Percentiles rank a stretch among this genome's conserved stretches.
Conservation (phyloP, 768 basidiomycete species). For the Xanthoconium purpureum region DNA sequence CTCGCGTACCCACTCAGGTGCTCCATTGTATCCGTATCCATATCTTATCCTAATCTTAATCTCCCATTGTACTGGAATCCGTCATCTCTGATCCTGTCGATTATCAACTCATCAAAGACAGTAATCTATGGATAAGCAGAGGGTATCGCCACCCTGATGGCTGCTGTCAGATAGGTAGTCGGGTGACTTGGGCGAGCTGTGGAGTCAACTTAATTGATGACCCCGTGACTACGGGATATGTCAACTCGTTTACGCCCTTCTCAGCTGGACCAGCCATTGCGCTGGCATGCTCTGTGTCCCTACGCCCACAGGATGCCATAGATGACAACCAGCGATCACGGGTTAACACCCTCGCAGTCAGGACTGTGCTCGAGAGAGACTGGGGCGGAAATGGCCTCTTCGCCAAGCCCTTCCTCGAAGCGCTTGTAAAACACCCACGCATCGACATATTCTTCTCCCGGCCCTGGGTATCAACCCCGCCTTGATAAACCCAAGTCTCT, state of each 20-base stretch:
- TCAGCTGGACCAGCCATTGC: background rate
- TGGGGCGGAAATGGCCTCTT: background rate
- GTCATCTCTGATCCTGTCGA: conserved; percentile 2
- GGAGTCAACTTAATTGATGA: background rate
- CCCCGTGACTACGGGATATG: background rate
- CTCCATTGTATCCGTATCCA: background rate
- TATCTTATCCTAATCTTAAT: too few species aligned
- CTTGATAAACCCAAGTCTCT: conserved; percentile 72
- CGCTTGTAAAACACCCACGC: conserved; percentile 83
- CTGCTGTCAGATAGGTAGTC: background rate
- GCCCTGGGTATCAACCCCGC: conserved; percentile 68
- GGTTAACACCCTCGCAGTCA: background rate
- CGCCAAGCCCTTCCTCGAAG: conserved; percentile 43
- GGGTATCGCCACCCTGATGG: too few species aligned
- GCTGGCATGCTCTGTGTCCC: background rate
- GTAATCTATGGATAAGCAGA: background rate
- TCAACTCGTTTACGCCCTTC: background rate
- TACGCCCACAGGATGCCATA: background rate
- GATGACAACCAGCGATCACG: background rate
- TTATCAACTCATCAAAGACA: background rate
- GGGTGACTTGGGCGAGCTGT: background rate
- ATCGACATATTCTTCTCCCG: conserved; percentile 84
- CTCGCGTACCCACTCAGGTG: background rate
- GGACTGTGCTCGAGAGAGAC: background rate
- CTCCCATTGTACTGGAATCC: background rate